These are phyloP conservation scores for Rhododendron ferrugineum DNA, from an alignment of 148 eudicot genomes.

Conservation along the genomic window DNA sequence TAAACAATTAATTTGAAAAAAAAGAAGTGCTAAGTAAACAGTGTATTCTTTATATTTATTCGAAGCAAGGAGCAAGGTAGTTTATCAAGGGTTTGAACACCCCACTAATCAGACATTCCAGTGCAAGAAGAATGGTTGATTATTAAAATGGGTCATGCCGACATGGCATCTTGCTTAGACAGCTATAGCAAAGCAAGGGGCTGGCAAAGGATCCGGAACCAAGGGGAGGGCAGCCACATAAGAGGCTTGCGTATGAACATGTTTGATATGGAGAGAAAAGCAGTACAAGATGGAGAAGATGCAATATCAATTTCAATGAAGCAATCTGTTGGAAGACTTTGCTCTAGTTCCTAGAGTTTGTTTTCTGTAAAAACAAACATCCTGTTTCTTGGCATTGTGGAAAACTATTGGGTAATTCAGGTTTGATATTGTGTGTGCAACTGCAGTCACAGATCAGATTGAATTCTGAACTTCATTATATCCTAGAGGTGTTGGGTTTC, in stretches of 20 bases:
- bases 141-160: neutral
- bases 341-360: neutral
- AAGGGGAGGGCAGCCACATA: neutral
- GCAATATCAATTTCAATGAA: neutral
- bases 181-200: neutral
- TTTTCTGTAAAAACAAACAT: neutral
- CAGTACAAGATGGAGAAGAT: neutral
- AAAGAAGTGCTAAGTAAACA: too few relatives aligned
- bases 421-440: neutral
- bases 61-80: too few relatives aligned
- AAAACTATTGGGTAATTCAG: neutral
- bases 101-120: neutral
- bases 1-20: too few relatives aligned
- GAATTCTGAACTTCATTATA: neutral
- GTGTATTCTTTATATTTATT: too few relatives aligned
- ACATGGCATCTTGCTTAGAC: neutral
- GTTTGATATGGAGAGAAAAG: neutral
- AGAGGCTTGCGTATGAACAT: neutral
- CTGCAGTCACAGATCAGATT: neutral
- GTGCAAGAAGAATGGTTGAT: neutral
- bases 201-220: neutral
- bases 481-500: neutral
- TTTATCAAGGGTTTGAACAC: neutral
- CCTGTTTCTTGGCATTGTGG: neutral
- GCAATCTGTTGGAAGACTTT: neutral